Base-by-base conservation (phyloP, 352 stramenopile species). In the Phytophthora syringae region DNA sequence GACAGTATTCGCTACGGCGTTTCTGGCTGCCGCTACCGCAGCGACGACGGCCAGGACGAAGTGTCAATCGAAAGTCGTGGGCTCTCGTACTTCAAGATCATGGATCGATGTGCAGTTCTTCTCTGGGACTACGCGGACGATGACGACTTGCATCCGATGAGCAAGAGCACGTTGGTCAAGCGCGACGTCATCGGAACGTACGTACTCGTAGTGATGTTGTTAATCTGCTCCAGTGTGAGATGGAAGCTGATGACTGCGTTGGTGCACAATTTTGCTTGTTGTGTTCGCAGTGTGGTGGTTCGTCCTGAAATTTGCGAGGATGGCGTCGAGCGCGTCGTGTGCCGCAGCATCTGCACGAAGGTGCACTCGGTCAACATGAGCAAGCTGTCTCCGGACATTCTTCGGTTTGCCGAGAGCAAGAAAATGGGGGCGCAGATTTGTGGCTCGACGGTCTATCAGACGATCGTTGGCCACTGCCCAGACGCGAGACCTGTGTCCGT, bases 171-270 rank as follows among this genome's bases (percentile, higher is more conserved):
- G 21, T 20, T 65, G 30, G 45, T 75, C 24, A 74, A 75, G 55
- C 70, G 70, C 7, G 61, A 78, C 70, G 52, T 75, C n/a, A 68
- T 75, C 48, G 70, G 70, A 64, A 68, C 60, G 70, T 78, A 75
- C 36, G 66, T 75, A 57, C 15, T 25, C 4, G 16, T 30, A 43
- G 37, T 20, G n/a, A n/a, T n/a, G n/a, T n/a, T n/a, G n/a, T n/a
- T n/a, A n/a, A n/a, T n/a, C n/a, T n/a, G n/a, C n/a, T n/a, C n/a
- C n/a, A n/a, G n/a, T n/a, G n/a, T n/a, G n/a, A n/a, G n/a, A n/a
- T n/a, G n/a, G n/a, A n/a, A n/a, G n/a, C n/a, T n/a, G n/a, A n/a
- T n/a, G n/a, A n/a, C n/a, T n/a, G n/a, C n/a, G n/a, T n/a, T n/a
- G n/a, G n/a, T n/a, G n/a, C n/a, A n/a, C n/a, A n/a, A n/a, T n/a